Evolutionary conservation across 83 land plant species (phyloP).

Genomic region (Thuja plicata): DNA sequence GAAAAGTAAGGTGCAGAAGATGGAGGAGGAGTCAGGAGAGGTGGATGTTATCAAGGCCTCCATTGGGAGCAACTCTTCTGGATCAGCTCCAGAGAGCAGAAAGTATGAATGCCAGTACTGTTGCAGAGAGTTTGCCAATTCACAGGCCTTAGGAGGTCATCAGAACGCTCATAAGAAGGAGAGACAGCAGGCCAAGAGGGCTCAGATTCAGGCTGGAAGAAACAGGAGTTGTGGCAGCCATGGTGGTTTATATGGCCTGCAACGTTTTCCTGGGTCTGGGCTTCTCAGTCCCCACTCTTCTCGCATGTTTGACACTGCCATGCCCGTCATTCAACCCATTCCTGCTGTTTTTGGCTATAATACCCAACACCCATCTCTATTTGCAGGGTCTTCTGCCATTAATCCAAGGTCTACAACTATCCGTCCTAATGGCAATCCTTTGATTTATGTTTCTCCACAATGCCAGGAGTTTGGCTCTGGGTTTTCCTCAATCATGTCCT

Average conservation of each 20-base stretch:
- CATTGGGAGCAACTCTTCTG: not conserved
- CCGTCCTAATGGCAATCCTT: not conserved
- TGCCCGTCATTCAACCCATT: not conserved
- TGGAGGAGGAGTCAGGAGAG: not conserved
- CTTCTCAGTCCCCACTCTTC: not conserved
- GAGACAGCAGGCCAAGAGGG: conserved; percentile 27
- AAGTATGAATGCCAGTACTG: conserved; percentile 37
- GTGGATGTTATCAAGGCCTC: not conserved
- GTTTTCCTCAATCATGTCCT: not conserved
- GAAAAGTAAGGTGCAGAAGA: not conserved
- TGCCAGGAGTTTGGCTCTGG: not conserved
- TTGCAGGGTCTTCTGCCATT: not conserved
- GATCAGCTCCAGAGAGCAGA: conserved; percentile 4
- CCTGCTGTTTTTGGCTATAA: not conserved
- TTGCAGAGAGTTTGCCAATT: conserved; percentile 30
- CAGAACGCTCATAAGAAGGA: conserved; percentile 45
- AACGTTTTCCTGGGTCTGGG: not conserved
- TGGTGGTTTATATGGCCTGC: not conserved
- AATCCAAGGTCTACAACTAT: not conserved
- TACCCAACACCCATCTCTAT: not conserved
- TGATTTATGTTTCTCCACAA: not conserved
- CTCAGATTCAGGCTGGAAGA: conserved; percentile 13
- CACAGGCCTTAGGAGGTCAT: conserved; percentile 47
- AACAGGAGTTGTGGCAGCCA: not conserved
- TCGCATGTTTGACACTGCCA: not conserved